phyloP scores from a whole-genome alignment of 2,329 filamentous ascomycete genomes.

The Stachybotrys echinatus region DNA sequence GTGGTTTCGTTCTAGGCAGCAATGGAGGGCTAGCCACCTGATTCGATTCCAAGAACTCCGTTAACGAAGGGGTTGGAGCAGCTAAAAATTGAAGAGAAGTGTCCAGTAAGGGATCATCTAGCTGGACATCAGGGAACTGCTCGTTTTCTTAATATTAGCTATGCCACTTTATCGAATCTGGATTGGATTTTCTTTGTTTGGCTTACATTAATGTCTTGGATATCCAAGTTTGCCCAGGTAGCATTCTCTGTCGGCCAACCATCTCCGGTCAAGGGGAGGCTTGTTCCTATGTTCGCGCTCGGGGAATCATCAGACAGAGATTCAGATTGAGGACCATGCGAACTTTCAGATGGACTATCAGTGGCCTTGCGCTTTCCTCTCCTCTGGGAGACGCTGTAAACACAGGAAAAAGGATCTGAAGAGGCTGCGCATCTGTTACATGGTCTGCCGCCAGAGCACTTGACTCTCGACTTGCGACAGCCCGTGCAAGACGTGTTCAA shows the following conservation, averaged over 20 bases:
- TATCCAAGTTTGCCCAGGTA: not conserved
- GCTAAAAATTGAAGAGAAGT: not conserved
- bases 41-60: not conserved
- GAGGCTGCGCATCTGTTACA: conserved; percentile 1
- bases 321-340: too few relatives aligned
- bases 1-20: not conserved
- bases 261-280: not conserved
- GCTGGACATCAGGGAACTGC: not conserved
- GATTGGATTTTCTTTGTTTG: too few relatives aligned
- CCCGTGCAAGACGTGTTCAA: not conserved
- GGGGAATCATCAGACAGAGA: not conserved
- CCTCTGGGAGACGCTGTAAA: not conserved
- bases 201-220: not conserved
- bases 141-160: not conserved
- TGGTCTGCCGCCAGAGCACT: not conserved
- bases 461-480: not conserved
- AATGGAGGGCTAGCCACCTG: not conserved
- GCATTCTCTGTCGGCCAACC: not conserved
- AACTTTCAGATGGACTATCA: not conserved
- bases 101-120: not conserved
- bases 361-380: not conserved
- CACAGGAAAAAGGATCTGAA: not conserved
- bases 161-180: too few relatives aligned
- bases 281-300: not conserved
- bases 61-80: not conserved